Conservation (phyloP, 2,329 filamentous ascomycete species). For the Helicocarpus griseus region DNA sequence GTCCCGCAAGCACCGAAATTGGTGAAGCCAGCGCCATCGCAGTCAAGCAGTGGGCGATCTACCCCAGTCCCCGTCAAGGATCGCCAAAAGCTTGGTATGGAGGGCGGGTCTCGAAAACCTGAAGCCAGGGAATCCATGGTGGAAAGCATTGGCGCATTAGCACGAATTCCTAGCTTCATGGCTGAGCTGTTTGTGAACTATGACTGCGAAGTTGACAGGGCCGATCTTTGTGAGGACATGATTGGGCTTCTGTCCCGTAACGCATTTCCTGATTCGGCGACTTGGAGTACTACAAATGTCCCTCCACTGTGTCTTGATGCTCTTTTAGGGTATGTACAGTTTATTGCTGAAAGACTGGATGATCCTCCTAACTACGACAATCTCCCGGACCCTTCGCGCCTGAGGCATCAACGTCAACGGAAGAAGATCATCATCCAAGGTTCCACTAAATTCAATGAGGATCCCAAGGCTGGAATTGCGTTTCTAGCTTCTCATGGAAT, state of each 20-base stretch:
- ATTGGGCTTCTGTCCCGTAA: slow-evolving; percentile 86
- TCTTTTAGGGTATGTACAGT: slow-evolving; percentile 81
- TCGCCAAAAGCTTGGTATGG: slow-evolving; percentile 81
- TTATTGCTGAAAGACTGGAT: slow-evolving; percentile 76
- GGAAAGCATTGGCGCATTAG: slow-evolving; percentile 84
- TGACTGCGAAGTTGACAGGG: slow-evolving; percentile 85
- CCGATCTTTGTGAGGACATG: slow-evolving; percentile 91
- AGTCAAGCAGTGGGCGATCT: slow-evolving; percentile 66
- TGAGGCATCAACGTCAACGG: slow-evolving; percentile 63
- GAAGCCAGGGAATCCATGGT: slow-evolving; percentile 98
- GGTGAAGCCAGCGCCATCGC: slow-evolving; percentile 68
- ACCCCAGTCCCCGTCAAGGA: slow-evolving; percentile 90
- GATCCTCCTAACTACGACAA: slow-evolving; percentile 55
- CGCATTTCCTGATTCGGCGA: slow-evolving; percentile 91
- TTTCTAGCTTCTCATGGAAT: slow-evolving; percentile 80
- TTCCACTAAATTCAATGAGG: slow-evolving; percentile 88
- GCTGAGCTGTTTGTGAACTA: slow-evolving; percentile 96
- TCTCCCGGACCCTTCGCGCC: slow-evolving; percentile 53
- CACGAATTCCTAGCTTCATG: slow-evolving; percentile 89
- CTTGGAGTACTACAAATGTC: slow-evolving; percentile 98
- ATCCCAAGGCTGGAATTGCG: slow-evolving; percentile 76
- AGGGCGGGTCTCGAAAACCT: slow-evolving; percentile 83
- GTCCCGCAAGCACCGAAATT: slow-evolving; percentile 86
- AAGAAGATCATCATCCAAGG: slow-evolving; percentile 88
- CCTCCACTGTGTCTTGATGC: slow-evolving; percentile 91